Evolutionary conservation across 106 monocot species (phyloP), one percentile per base, ranked within the genome.

Genomic region (Amphibolis antarctica): DNA sequence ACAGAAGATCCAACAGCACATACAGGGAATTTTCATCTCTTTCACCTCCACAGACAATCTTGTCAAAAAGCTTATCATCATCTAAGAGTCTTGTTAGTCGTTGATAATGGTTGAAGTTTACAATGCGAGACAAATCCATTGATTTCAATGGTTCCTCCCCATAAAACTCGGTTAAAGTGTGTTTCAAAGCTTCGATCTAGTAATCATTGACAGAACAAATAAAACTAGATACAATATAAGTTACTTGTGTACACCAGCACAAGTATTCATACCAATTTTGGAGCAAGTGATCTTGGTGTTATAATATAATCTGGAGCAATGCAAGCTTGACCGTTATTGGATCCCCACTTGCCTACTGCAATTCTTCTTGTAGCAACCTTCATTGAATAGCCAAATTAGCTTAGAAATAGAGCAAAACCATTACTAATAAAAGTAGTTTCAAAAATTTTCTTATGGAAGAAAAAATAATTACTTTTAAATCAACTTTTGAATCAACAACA

Each of bases 241-340:
- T 27, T 9, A 12, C 6, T 4, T 31, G 1, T 17, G 25, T 55
- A 66, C 18, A 30, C 4, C 45, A 12, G 18, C 17, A 30, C 12
- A 28, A 58, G 44, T 9, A 11, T 24, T 24, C 46, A 12, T 48
- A 77, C 77, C 71, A 77, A 18, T 55, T 71, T 71, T 48, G 71
- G 67, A 28, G 77, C 66, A 66, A 72, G 67, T 46, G 59, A 50
- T 56, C 66, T 71, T 10, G 61, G 24, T 23, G 77, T 77, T 66
- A 77, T 67, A 20, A 77, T 62, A 30, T 77, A 77, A 55, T 77
- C 77, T n/a, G 71, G 71, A 63, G 77, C 24, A 46, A 77, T 45
- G 44, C 77, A 77, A 53, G 77, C 71, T 62, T 77, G 77, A 5
- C 77, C 77, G 47, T 67, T 77, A 45, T 77, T 77, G 57, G 66